Percentiles rank a stretch among this genome's conserved stretches.
Evolutionary conservation across 2,329 filamentous ascomycete species (phyloP).

Genomic region (Beauveria medogensis): DNA sequence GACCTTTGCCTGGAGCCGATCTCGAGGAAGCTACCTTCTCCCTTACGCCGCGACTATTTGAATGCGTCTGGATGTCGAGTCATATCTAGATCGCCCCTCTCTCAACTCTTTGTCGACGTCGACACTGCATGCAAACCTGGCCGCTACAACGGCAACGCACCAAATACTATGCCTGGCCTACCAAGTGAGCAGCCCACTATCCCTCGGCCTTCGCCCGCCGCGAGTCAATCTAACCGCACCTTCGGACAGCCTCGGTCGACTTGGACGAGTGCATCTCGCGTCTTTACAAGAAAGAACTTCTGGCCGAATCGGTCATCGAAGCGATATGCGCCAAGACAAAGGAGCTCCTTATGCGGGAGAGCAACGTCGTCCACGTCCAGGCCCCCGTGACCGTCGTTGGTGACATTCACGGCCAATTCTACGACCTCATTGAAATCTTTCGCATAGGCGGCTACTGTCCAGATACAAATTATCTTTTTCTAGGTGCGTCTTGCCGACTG

Average conservation of each 20-base stretch:
- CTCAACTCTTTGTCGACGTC: not conserved
- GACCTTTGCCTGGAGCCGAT: slow-evolving; percentile 28
- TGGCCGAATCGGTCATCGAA: slow-evolving; percentile 96
- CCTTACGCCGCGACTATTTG: not conserved
- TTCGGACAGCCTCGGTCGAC: slow-evolving; percentile 73
- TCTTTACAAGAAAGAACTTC: slow-evolving; percentile 91
- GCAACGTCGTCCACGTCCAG: slow-evolving; percentile 95
- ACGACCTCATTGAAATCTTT: slow-evolving; percentile 98
- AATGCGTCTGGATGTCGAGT: not conserved
- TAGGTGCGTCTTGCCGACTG: slow-evolving; percentile 55
- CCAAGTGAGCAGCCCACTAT: slow-evolving; percentile 37
- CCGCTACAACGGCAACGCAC: not conserved
- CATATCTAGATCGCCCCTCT: not conserved
- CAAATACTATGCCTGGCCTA: slow-evolving; percentile 44
- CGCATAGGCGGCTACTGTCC: slow-evolving; percentile 97
- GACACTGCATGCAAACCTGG: not conserved
- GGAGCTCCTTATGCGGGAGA: slow-evolving; percentile 98
- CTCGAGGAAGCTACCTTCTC: slow-evolving; percentile 14
- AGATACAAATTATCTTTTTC: slow-evolving; percentile 98
- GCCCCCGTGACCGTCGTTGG: slow-evolving; percentile 96
- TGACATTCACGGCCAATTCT: slow-evolving; percentile 97
- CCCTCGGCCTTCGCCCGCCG: not conserved
- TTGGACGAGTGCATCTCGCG: slow-evolving; percentile 97
- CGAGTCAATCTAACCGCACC: not conserved
- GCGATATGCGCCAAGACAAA: slow-evolving; percentile 99